Evolutionary conservation across 2,329 filamentous ascomycete species (phyloP), one percentile per base, ranked within the genome.

Genomic region (Verticillium albo-atrum): DNA sequence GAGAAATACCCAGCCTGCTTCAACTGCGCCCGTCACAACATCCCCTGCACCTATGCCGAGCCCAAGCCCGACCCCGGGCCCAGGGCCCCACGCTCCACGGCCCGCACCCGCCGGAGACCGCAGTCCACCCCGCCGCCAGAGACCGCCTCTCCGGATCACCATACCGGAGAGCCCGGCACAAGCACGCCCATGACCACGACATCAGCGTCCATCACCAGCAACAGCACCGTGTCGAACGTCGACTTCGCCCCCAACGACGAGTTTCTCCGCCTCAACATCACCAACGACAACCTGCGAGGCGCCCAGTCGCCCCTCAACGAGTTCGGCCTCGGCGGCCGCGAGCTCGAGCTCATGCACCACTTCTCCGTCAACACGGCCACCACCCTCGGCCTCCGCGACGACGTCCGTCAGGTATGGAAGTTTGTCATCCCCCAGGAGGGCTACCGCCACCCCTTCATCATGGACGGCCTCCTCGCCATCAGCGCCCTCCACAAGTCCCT

Each of bases 321-420:
- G n/a, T 20, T 50, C 26, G 47, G 54, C 4, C 34, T 59, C 28
- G 61, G 61, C 54, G 60, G 60, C 25, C 55, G 50, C 6, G 60
- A 60, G 28, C 61, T 70, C 25, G 70, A 72, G 53, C 63, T 72
- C 20, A 69, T 72, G 66, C 70, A 72, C 35, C 70, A 72, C 54
- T 72, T 64, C 55, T 62, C 65, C 54, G 69, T 68, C 3, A 53
- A 65, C 4, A 71, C 70, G 2, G 65, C 63, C 6, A 47, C 66
- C 20, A 66, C 63, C 1, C 25, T 72, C 28, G 66, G 66, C 3
- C 23, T 61, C 4, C 64, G 66, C 2, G 61, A 57, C 17, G 70
- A 72, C 23, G 57, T 67, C 53, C 47, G 51, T n/a, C 62, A 71
- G 5, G 64, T 72, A 14, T 72, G 70, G 70, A 60, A 59, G 14